Conservation (phyloP, 2,329 filamentous ascomycete species). For the Diplodia corticola region DNA sequence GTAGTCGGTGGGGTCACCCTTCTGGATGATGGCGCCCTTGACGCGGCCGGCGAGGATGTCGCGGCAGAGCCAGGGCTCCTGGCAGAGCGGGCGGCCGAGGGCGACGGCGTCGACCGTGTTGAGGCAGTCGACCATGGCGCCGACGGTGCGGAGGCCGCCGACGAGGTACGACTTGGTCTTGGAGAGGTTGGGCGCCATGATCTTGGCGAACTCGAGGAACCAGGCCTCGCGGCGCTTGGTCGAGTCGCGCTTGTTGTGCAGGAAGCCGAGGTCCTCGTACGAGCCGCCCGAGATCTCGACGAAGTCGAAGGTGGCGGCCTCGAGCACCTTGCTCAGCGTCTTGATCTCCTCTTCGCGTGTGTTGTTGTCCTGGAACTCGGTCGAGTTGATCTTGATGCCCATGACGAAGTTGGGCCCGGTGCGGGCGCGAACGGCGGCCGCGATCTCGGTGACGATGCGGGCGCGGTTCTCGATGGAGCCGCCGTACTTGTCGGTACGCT, state of each 20-base stretch:
- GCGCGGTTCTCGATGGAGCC: slow-evolving; percentile 39
- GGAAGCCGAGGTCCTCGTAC: slow-evolving; percentile 54
- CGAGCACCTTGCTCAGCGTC: slow-evolving; percentile 47
- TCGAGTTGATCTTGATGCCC: slow-evolving; percentile 56
- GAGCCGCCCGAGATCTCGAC: slow-evolving; percentile 62
- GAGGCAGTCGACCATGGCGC: slow-evolving; percentile 58
- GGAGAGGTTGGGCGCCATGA: slow-evolving; percentile 49
- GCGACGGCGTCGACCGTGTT: slow-evolving; percentile 61
- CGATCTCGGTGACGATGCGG: slow-evolving; percentile 38
- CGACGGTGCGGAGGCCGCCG: slow-evolving; percentile 55
- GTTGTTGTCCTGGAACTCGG: slow-evolving; percentile 53
- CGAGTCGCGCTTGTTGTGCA: slow-evolving; percentile 52
- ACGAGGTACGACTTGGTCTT: slow-evolving; percentile 61
- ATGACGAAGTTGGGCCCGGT: slow-evolving; percentile 42
- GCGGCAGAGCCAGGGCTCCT: slow-evolving; percentile 51
- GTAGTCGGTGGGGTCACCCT: slow-evolving; percentile 21
- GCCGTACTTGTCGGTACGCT: slow-evolving; percentile 40
- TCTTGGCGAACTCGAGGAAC: slow-evolving; percentile 59
- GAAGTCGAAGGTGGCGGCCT: slow-evolving; percentile 51
- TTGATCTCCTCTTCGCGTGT: slow-evolving; percentile 51
- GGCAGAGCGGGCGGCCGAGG: slow-evolving; percentile 54
- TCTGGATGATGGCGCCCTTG: slow-evolving; percentile 28
- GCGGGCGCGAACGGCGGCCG: slow-evolving; percentile 33
- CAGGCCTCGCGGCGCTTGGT: slow-evolving; percentile 58
- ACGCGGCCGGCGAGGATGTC: slow-evolving; percentile 50